Base-by-base conservation (phyloP, 805 yeast genomes). In the Yamadazyma paraphyllophila region DNA sequence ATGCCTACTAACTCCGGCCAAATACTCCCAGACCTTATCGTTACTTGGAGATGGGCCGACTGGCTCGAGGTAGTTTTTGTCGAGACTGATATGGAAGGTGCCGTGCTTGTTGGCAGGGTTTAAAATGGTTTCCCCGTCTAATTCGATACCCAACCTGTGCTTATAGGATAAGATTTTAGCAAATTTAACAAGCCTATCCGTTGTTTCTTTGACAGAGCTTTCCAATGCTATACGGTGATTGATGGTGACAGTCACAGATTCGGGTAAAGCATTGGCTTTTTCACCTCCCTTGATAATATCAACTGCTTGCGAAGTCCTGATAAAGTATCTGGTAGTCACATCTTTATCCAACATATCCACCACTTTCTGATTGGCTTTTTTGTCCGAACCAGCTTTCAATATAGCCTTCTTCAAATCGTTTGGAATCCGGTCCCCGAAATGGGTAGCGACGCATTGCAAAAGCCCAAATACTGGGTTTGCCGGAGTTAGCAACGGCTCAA, bases 361-460 rank as follows among this genome's bases (percentile, higher is more conserved):
- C 1, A 46, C 46, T n/a, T 41, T 41, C 3, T 40, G 13, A 25
- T 51, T 51, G 7, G 55, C 47, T 39, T 34, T 51, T 36, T 60
- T 62, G 51, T 70, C 72, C 46, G 45, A 61, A 1, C 64, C 69
- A 2, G 74, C 69, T 43, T 67, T 58, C 43, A 70, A 56, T 27
- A 71, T 67, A 3, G 63, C 54, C 46, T 63, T 64, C 36, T 56
- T 62, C 25, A 60, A 46, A 27, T 51, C 16, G 12, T 41, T 24
- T 13, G 67, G 53, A 37, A 63, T 29, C 26, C 52, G 55, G 26
- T 59, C 58, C 14, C 65, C 63, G 24, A 53, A 47, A 50, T 82
- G 73, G 39, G 75, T 75, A 0, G 90, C 92, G 45, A 77, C 55
- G 63, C 95, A 87, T 57, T 82, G 82, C 52, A 83, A 63, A 38